Evolutionary conservation across 495 filamentous ascomycete genomes (phyloP).

Genomic region (Cetradonia linearis): DNA sequence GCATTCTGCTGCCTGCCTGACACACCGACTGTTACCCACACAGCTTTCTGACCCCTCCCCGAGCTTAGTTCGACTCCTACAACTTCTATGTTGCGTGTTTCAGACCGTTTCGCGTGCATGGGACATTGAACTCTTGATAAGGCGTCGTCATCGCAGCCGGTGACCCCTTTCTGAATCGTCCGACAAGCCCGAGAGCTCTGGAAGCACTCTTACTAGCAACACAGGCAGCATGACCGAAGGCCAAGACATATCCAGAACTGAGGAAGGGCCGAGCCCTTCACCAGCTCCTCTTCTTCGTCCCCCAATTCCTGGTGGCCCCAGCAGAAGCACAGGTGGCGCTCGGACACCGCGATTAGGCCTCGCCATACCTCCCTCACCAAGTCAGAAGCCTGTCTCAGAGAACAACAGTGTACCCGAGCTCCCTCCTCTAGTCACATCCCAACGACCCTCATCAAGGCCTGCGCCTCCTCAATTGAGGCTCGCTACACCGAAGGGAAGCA

Average conservation of each 20-base stretch:
- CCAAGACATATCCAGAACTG: conserved; percentile 4
- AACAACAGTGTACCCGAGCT: conserved; percentile 29
- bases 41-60: not conserved
- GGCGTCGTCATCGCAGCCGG: not conserved
- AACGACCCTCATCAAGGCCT: conserved; percentile 39
- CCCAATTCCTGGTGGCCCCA: conserved; percentile 57
- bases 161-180: not conserved
- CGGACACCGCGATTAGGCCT: conserved; percentile 72
- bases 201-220: not conserved
- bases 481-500: conserved; percentile 75
- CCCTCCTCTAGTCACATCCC: conserved; percentile 33
- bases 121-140: not conserved
- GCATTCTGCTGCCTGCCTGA: conserved; percentile 5
- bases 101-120: not conserved
- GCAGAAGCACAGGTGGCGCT: conserved; percentile 47
- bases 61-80: not conserved
- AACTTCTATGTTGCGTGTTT: not conserved
- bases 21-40: conserved; percentile 10
- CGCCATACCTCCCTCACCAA: conserved; percentile 77
- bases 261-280: conserved; percentile 33
- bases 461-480: conserved; percentile 63
- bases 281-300: conserved; percentile 73
- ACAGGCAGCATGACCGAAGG: conserved; percentile 13
- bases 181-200: not conserved
- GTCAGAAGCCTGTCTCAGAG: conserved; percentile 53